Conservation (phyloP, 148 eudicot genomes). For the Dysphania ambrosioides region DNA sequence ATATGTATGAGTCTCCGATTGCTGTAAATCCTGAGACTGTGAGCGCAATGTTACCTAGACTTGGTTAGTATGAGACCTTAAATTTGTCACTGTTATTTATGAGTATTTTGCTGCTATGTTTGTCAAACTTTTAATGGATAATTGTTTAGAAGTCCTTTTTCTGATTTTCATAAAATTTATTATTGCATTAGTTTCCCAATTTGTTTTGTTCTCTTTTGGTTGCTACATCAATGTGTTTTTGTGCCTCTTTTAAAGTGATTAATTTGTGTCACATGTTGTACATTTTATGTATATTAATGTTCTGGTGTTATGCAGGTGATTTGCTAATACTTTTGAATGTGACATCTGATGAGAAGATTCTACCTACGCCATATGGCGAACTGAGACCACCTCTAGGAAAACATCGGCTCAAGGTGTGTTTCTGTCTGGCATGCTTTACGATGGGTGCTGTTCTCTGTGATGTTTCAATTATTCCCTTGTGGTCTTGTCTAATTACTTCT, state of each 20-base stretch:
- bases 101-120: neutral
- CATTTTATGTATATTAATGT: constrained; percentile 10
- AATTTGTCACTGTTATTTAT: neutral
- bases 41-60: constrained; percentile 93
- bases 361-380: constrained; percentile 94
- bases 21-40: constrained; percentile 81
- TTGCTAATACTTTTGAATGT: constrained; percentile 73
- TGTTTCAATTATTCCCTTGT: neutral
- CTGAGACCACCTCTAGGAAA: constrained; percentile 92
- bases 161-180: neutral
- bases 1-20: constrained; percentile 67
- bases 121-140: neutral
- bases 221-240: neutral
- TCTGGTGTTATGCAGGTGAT: constrained; percentile 53
- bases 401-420: constrained; percentile 84
- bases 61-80: constrained; percentile 52
- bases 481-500: neutral
- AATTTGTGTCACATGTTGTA: neutral
- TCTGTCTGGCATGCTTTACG: constrained; percentile 15
- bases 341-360: constrained; percentile 75
- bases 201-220: neutral
- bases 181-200: neutral
- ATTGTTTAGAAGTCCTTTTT: neutral
- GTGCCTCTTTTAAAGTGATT: neutral
- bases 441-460: neutral